Base-by-base conservation (phyloP, 441 rosid genomes). In the Raphanus hybrid region DNA sequence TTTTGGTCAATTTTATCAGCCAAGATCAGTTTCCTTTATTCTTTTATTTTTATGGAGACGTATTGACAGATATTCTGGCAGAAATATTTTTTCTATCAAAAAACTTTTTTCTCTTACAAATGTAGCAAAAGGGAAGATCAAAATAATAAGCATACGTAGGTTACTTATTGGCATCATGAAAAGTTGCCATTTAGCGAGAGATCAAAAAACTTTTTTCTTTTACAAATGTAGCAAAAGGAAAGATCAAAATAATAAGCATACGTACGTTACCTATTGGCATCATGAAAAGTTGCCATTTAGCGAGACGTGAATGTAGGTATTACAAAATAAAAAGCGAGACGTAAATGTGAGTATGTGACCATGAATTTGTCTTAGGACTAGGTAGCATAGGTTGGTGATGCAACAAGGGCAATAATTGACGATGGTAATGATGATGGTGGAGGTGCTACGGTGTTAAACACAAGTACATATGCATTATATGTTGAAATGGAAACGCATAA, bases 371-470 rank as follows among this genome's bases (percentile, higher is more conserved):
- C 65, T 73, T 52, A 74, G 27, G 71, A 63, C 71, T 74, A 78
- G 75, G 78, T 63, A 74, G 71, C 58, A 63, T 67, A 74, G 82
- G 66, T 54, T 73, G 78, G 67, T 74, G 75, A 78, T 78, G 81
- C 69, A 67, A 67, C 65, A 67, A 34, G 9, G 39, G 70, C 39
- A 78, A 73, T 73, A 74, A 74, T 78, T 69, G 78, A 69, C 75
- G 78, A 78, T 50, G 35, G 34, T 72, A 4, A 67, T 72, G 65
- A 60, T 77, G 73, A 45, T 77, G 72, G 61, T 71, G 75, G 41
- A 60, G 72, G 60, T 77, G 75, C 55, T 75, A 39, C 57, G 10
- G 14, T 75, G 63, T 66, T 66, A 73, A 60, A 50, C 48, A 73
- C 54, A 61, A 57, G 20, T 62, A 48, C 26, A 14, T 65, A 12